Percentiles rank a stretch among this genome's conserved stretches.
These are phyloP conservation scores for Skeletonema menzelii DNA, from an alignment of 108 stramenopile genomes.

Conservation along the genomic window DNA sequence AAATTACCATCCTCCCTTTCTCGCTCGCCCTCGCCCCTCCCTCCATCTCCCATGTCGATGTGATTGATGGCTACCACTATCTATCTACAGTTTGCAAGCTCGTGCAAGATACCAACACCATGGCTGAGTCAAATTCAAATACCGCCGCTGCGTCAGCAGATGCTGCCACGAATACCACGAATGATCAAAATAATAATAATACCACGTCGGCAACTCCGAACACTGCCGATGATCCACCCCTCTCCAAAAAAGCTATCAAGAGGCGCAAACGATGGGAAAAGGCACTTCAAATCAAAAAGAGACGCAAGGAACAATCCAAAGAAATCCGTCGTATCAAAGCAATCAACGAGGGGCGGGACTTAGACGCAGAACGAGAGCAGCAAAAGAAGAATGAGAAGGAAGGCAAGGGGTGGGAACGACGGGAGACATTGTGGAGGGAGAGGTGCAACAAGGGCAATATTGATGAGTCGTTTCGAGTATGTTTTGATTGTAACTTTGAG, in stretches of 20 bases:
- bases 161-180: background rate
- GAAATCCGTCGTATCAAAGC: conserved; percentile 64
- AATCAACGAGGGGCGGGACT: conserved; percentile 62
- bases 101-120: too few relatives aligned
- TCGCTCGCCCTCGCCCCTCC: too few relatives aligned
- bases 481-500: conserved; percentile 79
- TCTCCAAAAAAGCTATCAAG: conserved; percentile 80
- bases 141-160: background rate
- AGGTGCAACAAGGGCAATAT: conserved; percentile 29
- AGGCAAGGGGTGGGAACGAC: conserved; percentile 56
- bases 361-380: conserved; percentile 56
- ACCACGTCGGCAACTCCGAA: background rate
- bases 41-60: too few relatives aligned
- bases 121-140: background rate
- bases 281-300: conserved; percentile 58
- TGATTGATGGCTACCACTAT: too few relatives aligned
- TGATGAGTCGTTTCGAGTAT: conserved; percentile 46
- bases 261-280: conserved; percentile 57
- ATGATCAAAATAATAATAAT: background rate
- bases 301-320: conserved; percentile 66
- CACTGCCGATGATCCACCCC: conserved; percentile 1
- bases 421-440: conserved; percentile 57
- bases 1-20: too few relatives aligned
- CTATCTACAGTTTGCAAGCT: too few relatives aligned
- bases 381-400: conserved; percentile 39